Evolutionary conservation across 768 basidiomycete genomes (phyloP).

Genomic region (Boletus rufocinnamomeus): DNA sequence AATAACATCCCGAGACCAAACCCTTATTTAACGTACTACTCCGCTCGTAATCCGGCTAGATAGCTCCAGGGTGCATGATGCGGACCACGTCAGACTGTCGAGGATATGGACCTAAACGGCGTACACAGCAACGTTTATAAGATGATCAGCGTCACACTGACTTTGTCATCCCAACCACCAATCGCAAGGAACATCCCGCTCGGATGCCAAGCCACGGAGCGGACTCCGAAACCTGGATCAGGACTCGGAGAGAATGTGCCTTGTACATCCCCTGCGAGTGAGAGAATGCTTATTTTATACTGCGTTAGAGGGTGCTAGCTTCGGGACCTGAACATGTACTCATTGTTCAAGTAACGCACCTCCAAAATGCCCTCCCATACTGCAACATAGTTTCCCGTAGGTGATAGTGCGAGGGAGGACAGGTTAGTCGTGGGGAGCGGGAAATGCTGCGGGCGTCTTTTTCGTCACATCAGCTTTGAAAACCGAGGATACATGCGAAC

Average conservation of each 20-base stretch:
- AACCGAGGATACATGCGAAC: not conserved
- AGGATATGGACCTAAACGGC: slow-evolving; percentile 66
- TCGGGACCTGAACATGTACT: not conserved
- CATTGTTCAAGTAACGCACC: slow-evolving; percentile 42
- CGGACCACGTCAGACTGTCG: slow-evolving; percentile 74
- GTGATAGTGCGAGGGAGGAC: slow-evolving; percentile 72
- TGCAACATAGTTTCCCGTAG: slow-evolving; percentile 72
- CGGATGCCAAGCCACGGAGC: slow-evolving; percentile 83
- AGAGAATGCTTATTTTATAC: slow-evolving; percentile 77
- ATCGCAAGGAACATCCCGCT: slow-evolving; percentile 79
- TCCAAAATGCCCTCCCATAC: slow-evolving; percentile 87
- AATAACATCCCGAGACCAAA: not conserved
- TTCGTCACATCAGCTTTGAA: slow-evolving; percentile 22
- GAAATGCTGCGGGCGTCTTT: slow-evolving; percentile 63
- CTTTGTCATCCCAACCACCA: slow-evolving; percentile 90
- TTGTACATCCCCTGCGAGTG: slow-evolving; percentile 62
- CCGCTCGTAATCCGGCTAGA: slow-evolving; percentile 55
- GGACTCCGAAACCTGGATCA: slow-evolving; percentile 85
- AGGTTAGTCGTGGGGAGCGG: slow-evolving; percentile 73
- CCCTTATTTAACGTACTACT: slow-evolving; percentile 47
- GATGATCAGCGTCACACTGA: slow-evolving; percentile 28
- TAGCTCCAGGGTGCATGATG: slow-evolving; percentile 62
- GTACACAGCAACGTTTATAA: slow-evolving; percentile 4
- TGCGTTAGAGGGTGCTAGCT: slow-evolving; percentile 29
- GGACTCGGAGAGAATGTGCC: slow-evolving; percentile 69